phyloP scores from a whole-genome alignment of 2,329 filamentous ascomycete species.

The Aschersonia sp. region DNA sequence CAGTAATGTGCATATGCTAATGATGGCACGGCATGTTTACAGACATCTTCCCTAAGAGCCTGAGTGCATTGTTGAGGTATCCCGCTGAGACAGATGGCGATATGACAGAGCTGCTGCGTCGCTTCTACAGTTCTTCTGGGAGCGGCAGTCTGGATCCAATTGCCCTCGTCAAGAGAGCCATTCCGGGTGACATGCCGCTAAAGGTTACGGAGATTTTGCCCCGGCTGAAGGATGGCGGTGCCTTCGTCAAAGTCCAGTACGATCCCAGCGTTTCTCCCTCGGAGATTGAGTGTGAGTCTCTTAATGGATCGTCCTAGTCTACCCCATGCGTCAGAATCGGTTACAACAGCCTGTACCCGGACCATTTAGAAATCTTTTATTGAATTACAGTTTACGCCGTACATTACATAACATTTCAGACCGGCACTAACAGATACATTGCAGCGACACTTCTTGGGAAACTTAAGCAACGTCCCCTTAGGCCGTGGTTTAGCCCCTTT shows the following conservation, averaged over 20 bases:
- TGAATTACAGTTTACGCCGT: no score
- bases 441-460: slow-evolving; percentile 42
- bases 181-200: slow-evolving; percentile 47
- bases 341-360: neutral
- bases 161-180: slow-evolving; percentile 42
- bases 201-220: slow-evolving; percentile 72
- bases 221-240: slow-evolving; percentile 79
- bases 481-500: slow-evolving; percentile 85
- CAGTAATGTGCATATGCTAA: no score
- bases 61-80: slow-evolving; percentile 34
- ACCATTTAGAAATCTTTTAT: no score
- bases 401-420: no score
- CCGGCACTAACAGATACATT: neutral
- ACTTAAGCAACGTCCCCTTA: slow-evolving; percentile 56
- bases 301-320: neutral
- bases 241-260: slow-evolving; percentile 73
- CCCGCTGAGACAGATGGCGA: slow-evolving; percentile 35
- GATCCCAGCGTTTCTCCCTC: slow-evolving; percentile 21
- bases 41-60: slow-evolving; percentile 75
- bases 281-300: slow-evolving; percentile 25
- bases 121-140: slow-evolving; percentile 34
- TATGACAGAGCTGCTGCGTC: slow-evolving; percentile 32
- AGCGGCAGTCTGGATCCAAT: slow-evolving; percentile 36
- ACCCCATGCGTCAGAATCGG: neutral
- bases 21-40: neutral